Base-by-base conservation (phyloP, 768 basidiomycete genomes). In the Boletus tomentosulus region DNA sequence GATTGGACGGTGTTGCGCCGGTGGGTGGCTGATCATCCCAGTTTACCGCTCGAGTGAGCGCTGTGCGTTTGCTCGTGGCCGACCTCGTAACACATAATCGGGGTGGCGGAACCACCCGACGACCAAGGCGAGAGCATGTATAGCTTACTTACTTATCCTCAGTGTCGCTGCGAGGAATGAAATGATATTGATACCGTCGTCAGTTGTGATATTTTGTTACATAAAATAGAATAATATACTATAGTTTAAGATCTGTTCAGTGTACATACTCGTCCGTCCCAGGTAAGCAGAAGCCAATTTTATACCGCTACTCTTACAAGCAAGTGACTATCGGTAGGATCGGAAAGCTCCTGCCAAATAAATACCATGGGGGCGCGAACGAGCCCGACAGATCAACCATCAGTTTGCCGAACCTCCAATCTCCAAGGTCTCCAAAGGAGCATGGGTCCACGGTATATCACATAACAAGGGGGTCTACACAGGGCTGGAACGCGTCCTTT, bases 1-100 rank as follows among this genome's bases (percentile, higher is more conserved):
- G 72, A 73, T 34, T 74, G 72, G 63, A 70, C 66, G 5, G 61
- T 60, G 16, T 51, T 71, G 42, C 66, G 68, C 41, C 56, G 47
- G 25, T 68, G 59, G 59, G 66, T 68, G 42, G 46, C 57, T 24
- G 67, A 68, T 30, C 59, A 68, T 48, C 66, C 66, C 12, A 69
- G 67, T 37, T 19, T 58, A 38, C 66, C 66, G 5, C 49, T 68
- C 34, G 52, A 65, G 43, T 57, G 48, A 54, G 19, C 45, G 30
- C 28, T 41, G 25, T 25, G 27, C 34, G 11, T 37, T 22, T 34
- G 24, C 41, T 9, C 19, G 19, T 42, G 22, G 24, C 22, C n/a
- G n/a, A 22, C 38, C 4, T 19, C 38, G 7, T 37, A n/a, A 12
- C 27, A 8, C 33, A 33, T 6, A 27, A 27, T 33, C 33, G 33